Conservation (phyloP, 768 basidiomycete genomes). For the Suillus subaureus region DNA sequence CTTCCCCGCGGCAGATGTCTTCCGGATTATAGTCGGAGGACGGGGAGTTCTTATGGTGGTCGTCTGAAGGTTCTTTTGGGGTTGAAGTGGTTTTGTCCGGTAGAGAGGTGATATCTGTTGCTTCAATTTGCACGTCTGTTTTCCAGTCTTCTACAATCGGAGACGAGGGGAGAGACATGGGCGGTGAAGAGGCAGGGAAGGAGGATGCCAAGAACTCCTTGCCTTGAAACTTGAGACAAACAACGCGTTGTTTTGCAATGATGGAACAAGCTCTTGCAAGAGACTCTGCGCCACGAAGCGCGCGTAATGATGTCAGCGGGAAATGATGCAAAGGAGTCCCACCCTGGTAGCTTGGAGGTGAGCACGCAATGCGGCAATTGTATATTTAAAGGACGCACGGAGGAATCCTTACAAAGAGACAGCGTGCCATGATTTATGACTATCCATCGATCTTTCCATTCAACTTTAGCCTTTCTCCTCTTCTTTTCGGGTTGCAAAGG, state of each 20-base stretch:
- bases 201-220: neutral
- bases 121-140: slow-evolving; percentile 13
- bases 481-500: slow-evolving; percentile 23
- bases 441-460: slow-evolving; percentile 67
- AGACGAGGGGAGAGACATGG: slow-evolving; percentile 27
- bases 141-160: slow-evolving; percentile 20
- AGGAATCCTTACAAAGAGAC: slow-evolving; percentile 53
- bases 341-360: slow-evolving; percentile 35
- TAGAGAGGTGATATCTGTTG: neutral
- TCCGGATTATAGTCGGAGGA: slow-evolving; percentile 7
- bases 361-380: neutral
- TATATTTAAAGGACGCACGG: slow-evolving; percentile 40
- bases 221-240: slow-evolving; percentile 44
- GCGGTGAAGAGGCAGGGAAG: slow-evolving; percentile 18
- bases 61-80: slow-evolving; percentile 12
- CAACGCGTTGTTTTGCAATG: slow-evolving; percentile 30
- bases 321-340: slow-evolving; percentile 39
- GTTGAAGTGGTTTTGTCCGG: neutral
- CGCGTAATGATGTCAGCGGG: slow-evolving; percentile 41
- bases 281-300: slow-evolving; percentile 48
- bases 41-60: neutral
- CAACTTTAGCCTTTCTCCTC: slow-evolving; percentile 41
- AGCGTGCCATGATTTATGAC: slow-evolving; percentile 60
- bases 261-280: slow-evolving; percentile 35
- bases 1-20: slow-evolving; percentile 24